phyloP scores from a whole-genome alignment of 495 filamentous ascomycete species.

The Viridothelium virens region DNA sequence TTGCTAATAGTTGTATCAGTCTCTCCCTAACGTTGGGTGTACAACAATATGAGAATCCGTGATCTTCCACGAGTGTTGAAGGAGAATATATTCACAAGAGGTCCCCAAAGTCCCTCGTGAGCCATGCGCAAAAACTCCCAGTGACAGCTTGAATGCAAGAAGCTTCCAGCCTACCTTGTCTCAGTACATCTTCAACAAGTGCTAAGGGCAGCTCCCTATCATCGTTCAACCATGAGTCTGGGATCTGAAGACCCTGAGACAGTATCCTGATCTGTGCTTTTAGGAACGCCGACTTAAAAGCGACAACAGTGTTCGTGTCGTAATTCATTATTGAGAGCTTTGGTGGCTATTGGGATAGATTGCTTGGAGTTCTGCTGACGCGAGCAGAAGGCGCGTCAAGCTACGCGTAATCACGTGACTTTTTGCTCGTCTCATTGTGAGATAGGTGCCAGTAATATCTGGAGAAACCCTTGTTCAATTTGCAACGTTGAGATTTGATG shows the following conservation, averaged over 20 bases:
- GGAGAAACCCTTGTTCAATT: too few relatives aligned
- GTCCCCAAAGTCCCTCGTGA: not conserved
- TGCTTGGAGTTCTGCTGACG: not conserved
- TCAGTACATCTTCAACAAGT: constrained; percentile 23
- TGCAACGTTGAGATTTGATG: too few relatives aligned
- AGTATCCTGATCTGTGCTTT: constrained; percentile 26
- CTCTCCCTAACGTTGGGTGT: not conserved
- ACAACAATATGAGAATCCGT: not conserved
- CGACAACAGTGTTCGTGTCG: constrained; percentile 21
- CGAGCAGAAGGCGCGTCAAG: not conserved
- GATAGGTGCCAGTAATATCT: not conserved
- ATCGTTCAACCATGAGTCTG: constrained; percentile 16
- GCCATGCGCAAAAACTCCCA: not conserved
- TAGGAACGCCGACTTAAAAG: constrained; percentile 25
- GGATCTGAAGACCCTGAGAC: constrained; percentile 20
- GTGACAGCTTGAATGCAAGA: not conserved
- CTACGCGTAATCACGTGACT: not conserved
- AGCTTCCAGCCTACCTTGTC: constrained; percentile 21
- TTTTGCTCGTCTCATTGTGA: not conserved
- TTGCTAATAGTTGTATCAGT: constrained; percentile 39
- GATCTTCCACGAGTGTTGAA: not conserved
- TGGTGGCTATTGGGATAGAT: not conserved
- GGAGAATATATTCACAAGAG: too few relatives aligned
- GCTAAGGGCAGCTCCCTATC: constrained; percentile 16
- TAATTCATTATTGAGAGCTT: not conserved